Conservation (phyloP, 2,329 filamentous ascomycete genomes). For the Cladosporium sp. region DNA sequence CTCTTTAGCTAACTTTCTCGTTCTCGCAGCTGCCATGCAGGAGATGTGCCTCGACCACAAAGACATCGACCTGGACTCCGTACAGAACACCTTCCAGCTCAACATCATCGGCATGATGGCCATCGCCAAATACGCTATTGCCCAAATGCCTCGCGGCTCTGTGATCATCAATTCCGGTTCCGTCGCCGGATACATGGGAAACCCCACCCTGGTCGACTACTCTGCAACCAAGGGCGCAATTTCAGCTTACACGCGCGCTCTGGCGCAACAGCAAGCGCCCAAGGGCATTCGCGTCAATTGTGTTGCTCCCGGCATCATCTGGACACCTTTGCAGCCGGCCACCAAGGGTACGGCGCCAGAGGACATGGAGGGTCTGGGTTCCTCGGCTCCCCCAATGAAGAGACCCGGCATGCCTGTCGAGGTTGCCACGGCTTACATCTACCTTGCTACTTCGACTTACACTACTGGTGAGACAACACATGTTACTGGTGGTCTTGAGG, state of each 20-base stretch:
- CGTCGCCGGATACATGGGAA: constrained; percentile 43
- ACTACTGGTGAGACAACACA: constrained; percentile 26
- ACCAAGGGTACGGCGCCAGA: constrained; percentile 35
- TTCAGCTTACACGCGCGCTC: constrained; percentile 41
- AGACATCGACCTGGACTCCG: constrained; percentile 51
- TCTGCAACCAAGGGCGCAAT: constrained; percentile 39
- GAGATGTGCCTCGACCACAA: constrained; percentile 49
- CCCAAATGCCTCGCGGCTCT: constrained; percentile 48
- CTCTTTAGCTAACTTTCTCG: no score
- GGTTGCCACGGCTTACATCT: constrained; percentile 27
- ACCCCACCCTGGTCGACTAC: constrained; percentile 39
- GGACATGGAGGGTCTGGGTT: constrained; percentile 22
- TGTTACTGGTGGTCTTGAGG: constrained; percentile 24
- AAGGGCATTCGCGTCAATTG: constrained; percentile 52
- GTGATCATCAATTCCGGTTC: constrained; percentile 56
- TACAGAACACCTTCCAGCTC: constrained; percentile 53
- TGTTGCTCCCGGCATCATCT: constrained; percentile 55
- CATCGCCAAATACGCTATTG: constrained; percentile 53
- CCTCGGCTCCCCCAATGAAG: constrained; percentile 22
- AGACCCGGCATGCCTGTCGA: constrained; percentile 30
- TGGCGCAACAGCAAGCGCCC: constrained; percentile 43
- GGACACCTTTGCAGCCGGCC: constrained; percentile 40
- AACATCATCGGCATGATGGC: constrained; percentile 57
- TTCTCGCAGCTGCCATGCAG: constrained; percentile 49
- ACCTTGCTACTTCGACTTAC: constrained; percentile 26